A percentile compares a stretch with the other conserved stretches of the same genome.
These are phyloP conservation scores for Xylaria acuta DNA, from an alignment of 495 filamentous ascomycete species.

Conservation along the genomic window DNA sequence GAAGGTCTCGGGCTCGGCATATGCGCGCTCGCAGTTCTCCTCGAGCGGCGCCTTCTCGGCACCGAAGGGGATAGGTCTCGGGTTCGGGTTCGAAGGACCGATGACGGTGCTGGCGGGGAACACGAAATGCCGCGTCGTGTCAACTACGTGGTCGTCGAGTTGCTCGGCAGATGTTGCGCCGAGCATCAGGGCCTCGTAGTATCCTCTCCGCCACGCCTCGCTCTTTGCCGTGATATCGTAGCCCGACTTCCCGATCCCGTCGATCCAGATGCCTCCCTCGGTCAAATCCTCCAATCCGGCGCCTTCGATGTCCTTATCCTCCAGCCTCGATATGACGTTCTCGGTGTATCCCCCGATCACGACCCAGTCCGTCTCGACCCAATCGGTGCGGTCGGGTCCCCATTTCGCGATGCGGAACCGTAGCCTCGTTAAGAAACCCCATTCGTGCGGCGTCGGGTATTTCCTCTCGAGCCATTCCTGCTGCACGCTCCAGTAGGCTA, in stretches of 20 bases:
- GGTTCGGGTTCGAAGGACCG: constrained; percentile 82
- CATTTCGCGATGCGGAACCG: constrained; percentile 64
- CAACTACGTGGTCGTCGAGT: constrained; percentile 75
- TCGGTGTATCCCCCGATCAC: constrained; percentile 60
- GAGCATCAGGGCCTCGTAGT: constrained; percentile 79
- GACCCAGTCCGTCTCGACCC: constrained; percentile 65
- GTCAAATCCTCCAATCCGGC: constrained; percentile 59
- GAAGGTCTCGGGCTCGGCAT: constrained; percentile 67
- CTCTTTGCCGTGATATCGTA: constrained; percentile 75
- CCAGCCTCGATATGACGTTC: constrained; percentile 63
- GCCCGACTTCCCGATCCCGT: constrained; percentile 45
- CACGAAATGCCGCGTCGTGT: constrained; percentile 66
- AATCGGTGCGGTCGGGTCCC: constrained; percentile 59
- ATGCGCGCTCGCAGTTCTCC: constrained; percentile 71
- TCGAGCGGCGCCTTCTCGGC: constrained; percentile 66
- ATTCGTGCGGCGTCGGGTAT: constrained; percentile 78
- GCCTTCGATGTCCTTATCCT: constrained; percentile 71
- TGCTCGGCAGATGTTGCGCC: constrained; percentile 78
- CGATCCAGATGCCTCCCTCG: constrained; percentile 50
- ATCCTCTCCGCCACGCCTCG: constrained; percentile 82
- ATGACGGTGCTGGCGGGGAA: constrained; percentile 74
- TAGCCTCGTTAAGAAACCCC: constrained; percentile 67
- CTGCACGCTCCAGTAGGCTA: constrained; percentile 63
- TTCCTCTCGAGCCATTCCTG: constrained; percentile 74
- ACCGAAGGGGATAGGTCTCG: constrained; percentile 70